These are phyloP conservation scores for Cydonia oblonga DNA, from an alignment of 331 rosid species.

Conservation along the genomic window DNA sequence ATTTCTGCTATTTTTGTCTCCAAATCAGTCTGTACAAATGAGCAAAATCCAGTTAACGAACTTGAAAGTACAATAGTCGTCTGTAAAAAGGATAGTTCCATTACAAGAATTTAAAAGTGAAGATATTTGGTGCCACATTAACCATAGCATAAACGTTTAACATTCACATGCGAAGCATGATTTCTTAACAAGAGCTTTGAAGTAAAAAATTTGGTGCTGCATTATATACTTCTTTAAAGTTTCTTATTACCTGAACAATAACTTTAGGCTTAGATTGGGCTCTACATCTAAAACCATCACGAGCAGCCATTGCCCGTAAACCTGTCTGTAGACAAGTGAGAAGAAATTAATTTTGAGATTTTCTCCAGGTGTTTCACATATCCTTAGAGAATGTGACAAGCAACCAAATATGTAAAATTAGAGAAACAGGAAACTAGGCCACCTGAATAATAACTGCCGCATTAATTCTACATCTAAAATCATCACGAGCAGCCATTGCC, in stretches of 20 bases:
- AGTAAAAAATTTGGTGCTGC: not conserved
- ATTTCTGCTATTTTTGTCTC: conserved; percentile 13
- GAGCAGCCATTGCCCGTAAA: conserved; percentile 47
- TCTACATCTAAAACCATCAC: conserved; percentile 29
- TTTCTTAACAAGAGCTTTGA: not conserved
- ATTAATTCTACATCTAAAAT: conserved; percentile 29
- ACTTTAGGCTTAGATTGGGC: conserved; percentile 30
- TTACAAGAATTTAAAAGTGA: not conserved
- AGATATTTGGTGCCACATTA: not conserved
- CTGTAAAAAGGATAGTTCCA: no score
- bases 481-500: conserved; percentile 36
- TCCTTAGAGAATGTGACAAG: conserved; percentile 1
- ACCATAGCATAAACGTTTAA: not conserved
- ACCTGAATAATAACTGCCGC: conserved; percentile 71
- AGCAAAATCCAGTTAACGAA: not conserved
- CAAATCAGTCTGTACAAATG: conserved; percentile 15
- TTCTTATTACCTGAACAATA: conserved; percentile 42
- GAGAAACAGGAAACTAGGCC: conserved; percentile 12
- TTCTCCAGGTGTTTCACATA: conserved; percentile 37
- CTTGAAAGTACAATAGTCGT: no score
- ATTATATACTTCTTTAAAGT: not conserved
- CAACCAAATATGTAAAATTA: not conserved
- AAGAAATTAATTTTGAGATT: not conserved
- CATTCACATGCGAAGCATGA: not conserved
- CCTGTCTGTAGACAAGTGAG: conserved; percentile 19